Evolutionary conservation across 2,329 filamentous ascomycete species (phyloP), one percentile per base, ranked within the genome.

Genomic region (Sarocladium kiliense): DNA sequence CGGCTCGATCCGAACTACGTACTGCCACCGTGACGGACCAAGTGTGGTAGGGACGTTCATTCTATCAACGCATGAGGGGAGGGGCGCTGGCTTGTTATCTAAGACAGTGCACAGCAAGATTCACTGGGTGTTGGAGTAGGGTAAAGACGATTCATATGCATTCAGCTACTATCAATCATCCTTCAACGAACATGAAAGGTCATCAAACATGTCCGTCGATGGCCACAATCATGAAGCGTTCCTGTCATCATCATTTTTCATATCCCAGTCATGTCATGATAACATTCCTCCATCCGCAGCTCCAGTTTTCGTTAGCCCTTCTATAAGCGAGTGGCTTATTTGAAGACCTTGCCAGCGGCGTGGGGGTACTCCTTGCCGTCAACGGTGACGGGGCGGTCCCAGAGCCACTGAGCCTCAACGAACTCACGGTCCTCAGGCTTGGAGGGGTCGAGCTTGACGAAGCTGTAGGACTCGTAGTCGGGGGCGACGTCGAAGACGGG

Each of bases 341-440:
- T 97, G 89, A 97, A 97, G 74, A 97, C 91, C 86, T 97, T 97
- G 73, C 94, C 94, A 68, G 91, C 87, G 70, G 88, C 88, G 79
- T 88, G 90, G 73, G 85, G 77, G 78, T 92, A 95, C 70, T 87
- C 83, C 88, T 97, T 97, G 80, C 88, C 93, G 68, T 88, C 76
- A 68, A 91, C 82, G 62, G 77, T 78, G 68, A 92, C 78, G 63
- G 89, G 86, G 79, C 90, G 88, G 74, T 97, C 94, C 89, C 91
- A 96, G 60, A 84, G 80, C 94, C 94, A 99, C 77, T 87, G 81
- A 71, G 88, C 85, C 70, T 94, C 85, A 69, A 99, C 80, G 72
- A 89, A 92, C 72, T 88, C 86, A 71, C 82, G 85, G 82, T 97
- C 90, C 75, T 92, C 91, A 55, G 82, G 73, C 73, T 90, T 96